These are phyloP conservation scores for Hymenoscyphus fructigenus DNA, from an alignment of 2,329 filamentous ascomycete genomes.

Conservation along the genomic window DNA sequence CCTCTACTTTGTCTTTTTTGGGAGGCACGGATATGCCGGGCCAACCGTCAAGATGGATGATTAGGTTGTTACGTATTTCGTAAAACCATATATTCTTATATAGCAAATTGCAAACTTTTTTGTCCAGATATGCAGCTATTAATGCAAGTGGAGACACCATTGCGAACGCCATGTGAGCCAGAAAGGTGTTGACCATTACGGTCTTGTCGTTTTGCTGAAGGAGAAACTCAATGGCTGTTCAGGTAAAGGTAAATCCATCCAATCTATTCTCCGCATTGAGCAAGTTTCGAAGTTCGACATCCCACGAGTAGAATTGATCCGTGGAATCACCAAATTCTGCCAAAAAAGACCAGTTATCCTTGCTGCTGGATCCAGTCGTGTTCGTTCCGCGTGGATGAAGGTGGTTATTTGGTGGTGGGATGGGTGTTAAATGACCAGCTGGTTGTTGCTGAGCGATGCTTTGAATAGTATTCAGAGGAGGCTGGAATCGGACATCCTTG, in stretches of 20 bases:
- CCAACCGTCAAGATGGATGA: no score
- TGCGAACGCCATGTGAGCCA: not conserved
- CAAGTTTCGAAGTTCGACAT: slow-evolving; percentile 32
- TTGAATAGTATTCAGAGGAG: not conserved
- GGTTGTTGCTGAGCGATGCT: slow-evolving; percentile 7
- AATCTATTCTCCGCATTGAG: slow-evolving; percentile 17
- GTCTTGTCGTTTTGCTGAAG: not conserved
- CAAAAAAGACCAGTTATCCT: slow-evolving; percentile 34
- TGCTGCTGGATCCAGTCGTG: not conserved
- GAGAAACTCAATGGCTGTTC: not conserved
- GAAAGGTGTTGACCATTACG: not conserved
- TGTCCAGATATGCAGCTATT: not conserved
- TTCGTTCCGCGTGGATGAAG: not conserved
- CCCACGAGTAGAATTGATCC: slow-evolving; percentile 34
- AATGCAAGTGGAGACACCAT: not conserved
- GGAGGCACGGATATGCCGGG: slow-evolving; percentile 20
- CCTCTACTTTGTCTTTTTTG: slow-evolving; percentile 37
- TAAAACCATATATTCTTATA: not conserved
- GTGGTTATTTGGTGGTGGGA: not conserved
- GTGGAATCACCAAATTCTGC: slow-evolving; percentile 33
- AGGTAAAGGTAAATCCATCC: not conserved
- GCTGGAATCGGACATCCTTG: not conserved
- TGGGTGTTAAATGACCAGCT: not conserved
- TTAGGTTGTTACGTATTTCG: no score
- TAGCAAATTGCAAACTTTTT: not conserved